Percentiles rank a stretch among this genome's conserved stretches.
Evolutionary conservation across 1,284 basidiomycete genomes (phyloP).

Genomic region (Microbotryum violaceum): DNA sequence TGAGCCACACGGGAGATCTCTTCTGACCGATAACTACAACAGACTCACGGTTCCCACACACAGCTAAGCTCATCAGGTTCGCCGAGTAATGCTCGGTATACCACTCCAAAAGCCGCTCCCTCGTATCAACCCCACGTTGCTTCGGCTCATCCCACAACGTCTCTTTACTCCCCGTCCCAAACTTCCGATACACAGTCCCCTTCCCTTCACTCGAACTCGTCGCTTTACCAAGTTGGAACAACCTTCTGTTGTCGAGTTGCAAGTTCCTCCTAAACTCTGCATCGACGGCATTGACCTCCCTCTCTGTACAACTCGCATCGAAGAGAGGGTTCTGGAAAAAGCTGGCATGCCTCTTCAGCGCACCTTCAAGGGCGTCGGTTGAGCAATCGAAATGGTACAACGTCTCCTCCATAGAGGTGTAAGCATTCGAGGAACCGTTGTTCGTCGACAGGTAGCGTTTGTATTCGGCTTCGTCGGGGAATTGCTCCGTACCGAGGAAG

Average conservation of each 20-base stretch:
- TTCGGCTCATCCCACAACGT: slow-evolving; percentile 63
- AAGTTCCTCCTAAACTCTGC: slow-evolving; percentile 98
- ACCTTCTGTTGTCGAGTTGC: slow-evolving; percentile 63
- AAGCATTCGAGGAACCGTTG: slow-evolving; percentile 84
- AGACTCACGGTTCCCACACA: slow-evolving; percentile 72
- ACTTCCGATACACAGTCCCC: slow-evolving; percentile 18
- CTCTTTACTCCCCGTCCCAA: slow-evolving; percentile 68
- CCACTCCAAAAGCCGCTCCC: slow-evolving; percentile 74
- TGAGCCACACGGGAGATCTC: neutral
- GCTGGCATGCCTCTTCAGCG: slow-evolving; percentile 79
- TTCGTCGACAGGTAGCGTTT: slow-evolving; percentile 79
- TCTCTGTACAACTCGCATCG: slow-evolving; percentile 71
- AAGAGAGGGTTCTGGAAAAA: slow-evolving; percentile 95
- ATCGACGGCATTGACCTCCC: slow-evolving; percentile 94
- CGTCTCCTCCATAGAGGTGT: slow-evolving; percentile 68
- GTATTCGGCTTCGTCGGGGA: slow-evolving; percentile 85
- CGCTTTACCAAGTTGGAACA: slow-evolving; percentile 89
- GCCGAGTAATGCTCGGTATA: slow-evolving; percentile 89
- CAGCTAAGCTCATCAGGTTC: slow-evolving; percentile 82
- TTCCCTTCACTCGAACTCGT: slow-evolving; percentile 3
- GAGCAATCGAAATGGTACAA: slow-evolving; percentile 87
- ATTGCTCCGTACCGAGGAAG: slow-evolving; percentile 65
- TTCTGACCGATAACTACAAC: neutral
- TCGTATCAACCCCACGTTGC: slow-evolving; percentile 62
- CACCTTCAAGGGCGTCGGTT: slow-evolving; percentile 73